Conservation (phyloP, 2,329 filamentous ascomycete genomes). For the Gyromitra esculenta region DNA sequence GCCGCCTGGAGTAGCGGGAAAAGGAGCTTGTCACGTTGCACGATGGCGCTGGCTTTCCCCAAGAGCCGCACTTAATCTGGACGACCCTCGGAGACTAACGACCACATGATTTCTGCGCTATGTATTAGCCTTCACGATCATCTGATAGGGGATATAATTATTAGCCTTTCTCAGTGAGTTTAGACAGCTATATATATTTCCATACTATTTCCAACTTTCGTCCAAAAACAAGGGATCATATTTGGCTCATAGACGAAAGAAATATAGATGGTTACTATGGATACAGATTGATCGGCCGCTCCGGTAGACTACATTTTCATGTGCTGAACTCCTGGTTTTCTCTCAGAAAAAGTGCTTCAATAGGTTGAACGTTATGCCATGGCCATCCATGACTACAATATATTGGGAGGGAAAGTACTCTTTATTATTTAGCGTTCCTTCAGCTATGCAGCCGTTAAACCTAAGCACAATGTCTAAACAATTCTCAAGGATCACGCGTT, state of each 20-base stretch:
- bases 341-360: too few relatives aligned
- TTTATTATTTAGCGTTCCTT: not conserved
- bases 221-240: not conserved
- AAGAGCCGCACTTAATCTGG: constrained; percentile 26
- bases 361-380: too few relatives aligned
- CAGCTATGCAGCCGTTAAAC: not conserved
- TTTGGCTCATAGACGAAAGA: not conserved
- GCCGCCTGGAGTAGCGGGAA: too few relatives aligned
- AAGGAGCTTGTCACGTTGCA: not conserved
- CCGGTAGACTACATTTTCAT: too few relatives aligned
- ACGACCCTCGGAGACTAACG: not conserved
- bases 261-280: not conserved
- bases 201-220: not conserved
- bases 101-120: not conserved
- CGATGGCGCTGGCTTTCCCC: not conserved
- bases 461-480: not conserved
- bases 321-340: too few relatives aligned
- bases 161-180: too few relatives aligned
- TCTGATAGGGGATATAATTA: not conserved
- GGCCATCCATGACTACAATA: too few relatives aligned
- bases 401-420: too few relatives aligned
- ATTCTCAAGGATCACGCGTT: not conserved
- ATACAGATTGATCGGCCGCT: too few relatives aligned
- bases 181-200: too few relatives aligned
- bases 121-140: not conserved